These are phyloP conservation scores for Babesia bigemina DNA, from an alignment of 169 alveolate species.

Conservation along the genomic window DNA sequence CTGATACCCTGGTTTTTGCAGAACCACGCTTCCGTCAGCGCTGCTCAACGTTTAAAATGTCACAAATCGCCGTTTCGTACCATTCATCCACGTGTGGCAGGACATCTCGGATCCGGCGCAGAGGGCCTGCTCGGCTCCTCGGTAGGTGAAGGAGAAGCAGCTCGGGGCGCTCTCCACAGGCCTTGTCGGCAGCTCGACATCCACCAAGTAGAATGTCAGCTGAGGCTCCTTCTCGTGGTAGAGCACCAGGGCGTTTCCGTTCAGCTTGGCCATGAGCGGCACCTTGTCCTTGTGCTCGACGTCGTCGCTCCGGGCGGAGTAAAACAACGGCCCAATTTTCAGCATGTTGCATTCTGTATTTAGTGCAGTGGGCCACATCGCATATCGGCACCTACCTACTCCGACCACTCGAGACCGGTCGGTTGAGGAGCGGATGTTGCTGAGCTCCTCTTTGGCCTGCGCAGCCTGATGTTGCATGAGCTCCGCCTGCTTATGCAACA, in stretches of 20 bases:
- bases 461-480: constrained; percentile 46
- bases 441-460: constrained; percentile 23
- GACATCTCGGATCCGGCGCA: constrained; percentile 60
- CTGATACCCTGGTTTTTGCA: constrained; percentile 57
- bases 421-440: constrained; percentile 12
- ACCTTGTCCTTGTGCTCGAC: constrained; percentile 45
- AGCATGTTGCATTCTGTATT: constrained; percentile 53
- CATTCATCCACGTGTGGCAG: constrained; percentile 67
- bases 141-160: constrained; percentile 57
- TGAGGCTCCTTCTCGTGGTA: constrained; percentile 56
- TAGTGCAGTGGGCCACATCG: not conserved
- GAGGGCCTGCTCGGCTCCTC: constrained; percentile 60
- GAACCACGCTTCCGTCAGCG: constrained; percentile 67
- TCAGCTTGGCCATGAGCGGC: constrained; percentile 63
- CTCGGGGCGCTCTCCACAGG: constrained; percentile 61
- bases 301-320: constrained; percentile 43
- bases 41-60: not conserved
- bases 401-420: constrained; percentile 15
- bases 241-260: constrained; percentile 51
- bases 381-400: constrained; percentile 9
- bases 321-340: constrained; percentile 61
- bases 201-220: constrained; percentile 52
- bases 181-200: constrained; percentile 52
- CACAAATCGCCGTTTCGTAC: not conserved
- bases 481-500: constrained; percentile 61